phyloP scores from a whole-genome alignment of 805 yeast species.

The Kodamaea fukazawae region DNA sequence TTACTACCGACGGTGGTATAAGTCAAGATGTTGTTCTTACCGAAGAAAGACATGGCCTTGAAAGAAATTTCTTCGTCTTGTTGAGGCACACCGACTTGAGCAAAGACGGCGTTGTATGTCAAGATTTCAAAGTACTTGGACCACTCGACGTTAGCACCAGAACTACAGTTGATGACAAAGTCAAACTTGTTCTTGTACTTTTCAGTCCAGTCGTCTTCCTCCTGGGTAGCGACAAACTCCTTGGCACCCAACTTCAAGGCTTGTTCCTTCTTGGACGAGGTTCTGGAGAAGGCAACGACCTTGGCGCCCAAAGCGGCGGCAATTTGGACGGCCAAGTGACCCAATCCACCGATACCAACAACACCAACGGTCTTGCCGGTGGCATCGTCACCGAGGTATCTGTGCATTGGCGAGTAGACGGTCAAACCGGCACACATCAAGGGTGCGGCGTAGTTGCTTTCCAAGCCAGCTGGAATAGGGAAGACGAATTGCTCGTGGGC shows the following conservation, averaged over 20 bases:
- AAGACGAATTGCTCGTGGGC: conserved; percentile 45
- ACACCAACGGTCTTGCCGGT: conserved; percentile 51
- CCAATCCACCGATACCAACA: conserved; percentile 66
- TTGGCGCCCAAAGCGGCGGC: conserved; percentile 65
- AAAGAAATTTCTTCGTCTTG: conserved; percentile 20
- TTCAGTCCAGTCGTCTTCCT: conserved; percentile 31
- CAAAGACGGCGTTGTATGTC: conserved; percentile 22
- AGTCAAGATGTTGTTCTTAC: conserved; percentile 24
- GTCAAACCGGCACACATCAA: conserved; percentile 58
- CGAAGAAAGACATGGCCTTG: conserved; percentile 22
- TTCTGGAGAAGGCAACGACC: conserved; percentile 56
- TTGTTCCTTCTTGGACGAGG: conserved; percentile 47
- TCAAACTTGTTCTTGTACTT: conserved; percentile 34
- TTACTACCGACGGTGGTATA: conserved; percentile 35
- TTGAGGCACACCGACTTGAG: conserved; percentile 29
- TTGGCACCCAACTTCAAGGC: conserved; percentile 58
- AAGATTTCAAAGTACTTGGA: conserved; percentile 20
- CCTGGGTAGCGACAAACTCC: conserved; percentile 49
- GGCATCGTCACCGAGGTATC: conserved; percentile 34
- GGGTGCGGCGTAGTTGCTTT: conserved; percentile 46
- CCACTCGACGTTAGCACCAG: conserved; percentile 24
- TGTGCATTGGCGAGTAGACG: conserved; percentile 49
- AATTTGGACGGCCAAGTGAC: conserved; percentile 58
- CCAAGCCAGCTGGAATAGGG: conserved; percentile 46
- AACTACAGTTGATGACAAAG: conserved; percentile 49